Percentiles rank a stretch among this genome's conserved stretches.
These are phyloP conservation scores for Ustilago shanxiensis DNA, from an alignment of 1,284 basidiomycete genomes.

Conservation along the genomic window DNA sequence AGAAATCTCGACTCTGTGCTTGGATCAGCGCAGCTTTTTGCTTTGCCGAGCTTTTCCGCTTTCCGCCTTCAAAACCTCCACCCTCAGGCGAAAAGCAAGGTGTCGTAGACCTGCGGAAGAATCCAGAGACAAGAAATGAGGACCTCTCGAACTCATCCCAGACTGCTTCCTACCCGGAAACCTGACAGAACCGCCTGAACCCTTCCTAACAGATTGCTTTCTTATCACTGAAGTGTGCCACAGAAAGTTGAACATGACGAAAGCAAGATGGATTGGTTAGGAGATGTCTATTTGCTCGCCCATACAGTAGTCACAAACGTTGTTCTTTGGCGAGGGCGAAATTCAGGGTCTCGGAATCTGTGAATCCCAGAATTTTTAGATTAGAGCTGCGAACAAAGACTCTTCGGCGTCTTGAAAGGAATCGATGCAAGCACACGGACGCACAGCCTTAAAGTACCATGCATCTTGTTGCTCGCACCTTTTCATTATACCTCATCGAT, in stretches of 20 bases:
- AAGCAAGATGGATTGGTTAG: no score
- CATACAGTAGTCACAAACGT: no score
- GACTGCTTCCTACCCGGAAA: no score
- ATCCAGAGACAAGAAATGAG: background rate
- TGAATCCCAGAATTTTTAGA: slow-evolving; percentile 4
- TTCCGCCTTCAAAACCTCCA: slow-evolving; percentile 12
- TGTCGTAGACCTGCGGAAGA: background rate
- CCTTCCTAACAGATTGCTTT: no score
- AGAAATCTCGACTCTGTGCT: slow-evolving; percentile 10
- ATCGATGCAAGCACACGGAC: background rate
- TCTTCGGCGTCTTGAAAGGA: slow-evolving; percentile 16
- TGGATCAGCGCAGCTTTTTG: slow-evolving; percentile 11
- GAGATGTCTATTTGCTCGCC: no score
- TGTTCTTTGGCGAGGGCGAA: background rate
- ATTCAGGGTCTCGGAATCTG: slow-evolving; percentile 30
- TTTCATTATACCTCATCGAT: background rate
- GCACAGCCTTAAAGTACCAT: background rate
- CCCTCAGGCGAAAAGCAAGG: background rate
- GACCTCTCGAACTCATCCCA: no score
- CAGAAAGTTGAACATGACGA: background rate
- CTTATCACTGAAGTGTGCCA: no score
- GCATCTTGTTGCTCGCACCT: background rate
- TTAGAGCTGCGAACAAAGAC: slow-evolving; percentile 12
- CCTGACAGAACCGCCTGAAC: no score
- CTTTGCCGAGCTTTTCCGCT: slow-evolving; percentile 14